A percentile compares a stretch with the other conserved stretches of the same genome.
Evolutionary conservation across 768 basidiomycete species (phyloP).

Genomic region (Coprinellus micaceus): DNA sequence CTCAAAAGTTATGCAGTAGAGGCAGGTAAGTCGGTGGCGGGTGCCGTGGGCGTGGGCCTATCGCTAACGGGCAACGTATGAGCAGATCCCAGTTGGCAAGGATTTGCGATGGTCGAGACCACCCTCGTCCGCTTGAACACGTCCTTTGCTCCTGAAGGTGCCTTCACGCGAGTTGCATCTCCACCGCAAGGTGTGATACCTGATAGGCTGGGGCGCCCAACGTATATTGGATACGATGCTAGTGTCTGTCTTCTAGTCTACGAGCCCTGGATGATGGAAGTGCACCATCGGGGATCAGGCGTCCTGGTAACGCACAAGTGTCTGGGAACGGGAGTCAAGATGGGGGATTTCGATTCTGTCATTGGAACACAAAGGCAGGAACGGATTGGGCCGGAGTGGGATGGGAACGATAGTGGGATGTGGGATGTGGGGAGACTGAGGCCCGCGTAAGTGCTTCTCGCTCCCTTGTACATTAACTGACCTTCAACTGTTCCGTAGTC

Average conservation of each 20-base stretch:
- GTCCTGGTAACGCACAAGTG: slow-evolving; percentile 25
- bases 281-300: slow-evolving; percentile 32
- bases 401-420: slow-evolving; percentile 18
- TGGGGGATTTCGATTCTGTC: slow-evolving; percentile 19
- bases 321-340: slow-evolving; percentile 28
- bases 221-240: slow-evolving; percentile 37
- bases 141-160: slow-evolving; percentile 29
- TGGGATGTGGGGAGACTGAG: slow-evolving; percentile 27
- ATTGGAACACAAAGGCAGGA: slow-evolving; percentile 19
- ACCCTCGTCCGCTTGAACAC: slow-evolving; percentile 35
- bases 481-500: slow-evolving; percentile 15
- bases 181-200: not conserved
- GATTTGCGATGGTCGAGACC: slow-evolving; percentile 32
- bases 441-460: slow-evolving; percentile 18
- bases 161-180: slow-evolving; percentile 18
- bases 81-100: slow-evolving; percentile 9
- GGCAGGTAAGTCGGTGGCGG: not conserved
- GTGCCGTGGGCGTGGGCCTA: too few species aligned
- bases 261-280: slow-evolving; percentile 39
- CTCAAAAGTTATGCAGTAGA: slow-evolving; percentile 25
- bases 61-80: too few species aligned
- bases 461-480: too few species aligned
- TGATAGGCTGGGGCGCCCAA: slow-evolving; percentile 4
- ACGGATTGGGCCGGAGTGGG: slow-evolving; percentile 17
- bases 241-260: slow-evolving; percentile 37